A percentile compares a stretch with the other conserved stretches of the same genome.
phyloP scores from a whole-genome alignment of 2,329 filamentous ascomycete species.

The Pseudocercospora musae region DNA sequence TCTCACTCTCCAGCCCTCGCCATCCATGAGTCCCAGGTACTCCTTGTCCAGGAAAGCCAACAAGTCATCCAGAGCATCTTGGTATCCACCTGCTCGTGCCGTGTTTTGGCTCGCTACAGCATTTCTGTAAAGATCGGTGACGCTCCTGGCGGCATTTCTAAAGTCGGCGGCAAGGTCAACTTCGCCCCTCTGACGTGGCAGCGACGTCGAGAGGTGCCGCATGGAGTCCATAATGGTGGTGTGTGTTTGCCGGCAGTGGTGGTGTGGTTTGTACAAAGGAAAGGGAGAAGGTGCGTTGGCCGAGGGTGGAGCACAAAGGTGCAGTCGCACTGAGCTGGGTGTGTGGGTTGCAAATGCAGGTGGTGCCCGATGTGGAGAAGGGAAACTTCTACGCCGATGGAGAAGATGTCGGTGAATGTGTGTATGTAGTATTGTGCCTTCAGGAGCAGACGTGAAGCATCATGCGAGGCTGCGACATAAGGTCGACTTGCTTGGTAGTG shows the following conservation, averaged over 20 bases:
- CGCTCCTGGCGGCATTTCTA: constrained; percentile 85
- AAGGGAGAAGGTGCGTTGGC: constrained; percentile 4
- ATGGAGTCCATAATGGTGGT: constrained; percentile 57
- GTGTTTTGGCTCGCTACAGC: constrained; percentile 74
- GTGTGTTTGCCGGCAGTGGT: not conserved
- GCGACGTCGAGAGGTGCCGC: constrained; percentile 60
- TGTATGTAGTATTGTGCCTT: not conserved
- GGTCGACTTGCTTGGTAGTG: not conserved
- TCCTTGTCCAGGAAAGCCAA: constrained; percentile 80
- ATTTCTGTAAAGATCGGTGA: constrained; percentile 94
- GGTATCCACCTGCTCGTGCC: constrained; percentile 78
- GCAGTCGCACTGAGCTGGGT: not conserved
- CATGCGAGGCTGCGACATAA: not conserved
- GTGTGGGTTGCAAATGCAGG: not conserved
- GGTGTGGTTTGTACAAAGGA: not conserved
- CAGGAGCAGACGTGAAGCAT: not conserved
- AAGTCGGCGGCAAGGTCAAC: constrained; percentile 74
- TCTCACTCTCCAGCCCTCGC: constrained; percentile 67
- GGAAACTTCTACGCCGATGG: constrained; percentile 2
- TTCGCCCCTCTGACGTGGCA: constrained; percentile 44
- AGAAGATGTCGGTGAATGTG: not conserved
- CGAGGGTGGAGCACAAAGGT: constrained; percentile 5
- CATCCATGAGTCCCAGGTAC: constrained; percentile 72
- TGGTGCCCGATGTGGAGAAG: constrained; percentile 3
- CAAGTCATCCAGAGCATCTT: constrained; percentile 89